Evolutionary conservation across 1,284 basidiomycete species (phyloP).

Genomic region (Naganishia sp.): DNA sequence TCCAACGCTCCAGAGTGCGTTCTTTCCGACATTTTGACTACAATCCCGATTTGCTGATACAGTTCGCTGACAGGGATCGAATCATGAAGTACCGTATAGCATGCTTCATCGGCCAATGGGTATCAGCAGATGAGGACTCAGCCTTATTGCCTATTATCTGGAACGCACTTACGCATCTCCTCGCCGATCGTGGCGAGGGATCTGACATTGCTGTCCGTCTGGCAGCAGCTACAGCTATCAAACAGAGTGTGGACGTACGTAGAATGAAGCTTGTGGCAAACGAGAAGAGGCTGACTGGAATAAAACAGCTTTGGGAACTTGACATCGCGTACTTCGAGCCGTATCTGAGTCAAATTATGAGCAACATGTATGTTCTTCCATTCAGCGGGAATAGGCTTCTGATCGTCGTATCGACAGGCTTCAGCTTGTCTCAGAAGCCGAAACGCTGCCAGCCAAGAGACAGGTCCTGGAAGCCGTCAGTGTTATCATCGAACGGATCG

Average conservation of each 20-base stretch:
- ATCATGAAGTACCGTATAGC: constrained; percentile 86
- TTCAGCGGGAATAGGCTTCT: constrained; percentile 47
- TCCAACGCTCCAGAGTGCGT: constrained; percentile 32
- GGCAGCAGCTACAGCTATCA: constrained; percentile 72
- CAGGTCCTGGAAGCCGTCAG: constrained; percentile 70
- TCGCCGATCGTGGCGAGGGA: constrained; percentile 67
- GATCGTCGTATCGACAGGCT: constrained; percentile 35
- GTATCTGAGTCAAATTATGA: constrained; percentile 47
- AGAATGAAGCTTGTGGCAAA: too few relatives aligned
- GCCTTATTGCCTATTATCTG: constrained; percentile 68
- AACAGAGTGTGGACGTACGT: constrained; percentile 78
- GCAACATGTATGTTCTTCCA: constrained; percentile 42
- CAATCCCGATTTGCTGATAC: not conserved
- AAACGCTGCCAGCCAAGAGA: constrained; percentile 75
- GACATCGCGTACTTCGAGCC: constrained; percentile 49
- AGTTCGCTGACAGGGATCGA: constrained; percentile 62
- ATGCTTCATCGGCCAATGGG: constrained; percentile 85
- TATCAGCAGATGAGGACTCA: constrained; percentile 63
- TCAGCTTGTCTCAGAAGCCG: constrained; percentile 69
- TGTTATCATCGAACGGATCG: constrained; percentile 69
- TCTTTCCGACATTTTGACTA: not conserved
- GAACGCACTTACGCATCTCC: constrained; percentile 73
- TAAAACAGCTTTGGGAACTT: constrained; percentile 47
- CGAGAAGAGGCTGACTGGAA: constrained; percentile 12
- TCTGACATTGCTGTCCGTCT: constrained; percentile 79